phyloP scores from a whole-genome alignment of 2,329 filamentous ascomycete genomes.

The Xylariaceae sp. region DNA sequence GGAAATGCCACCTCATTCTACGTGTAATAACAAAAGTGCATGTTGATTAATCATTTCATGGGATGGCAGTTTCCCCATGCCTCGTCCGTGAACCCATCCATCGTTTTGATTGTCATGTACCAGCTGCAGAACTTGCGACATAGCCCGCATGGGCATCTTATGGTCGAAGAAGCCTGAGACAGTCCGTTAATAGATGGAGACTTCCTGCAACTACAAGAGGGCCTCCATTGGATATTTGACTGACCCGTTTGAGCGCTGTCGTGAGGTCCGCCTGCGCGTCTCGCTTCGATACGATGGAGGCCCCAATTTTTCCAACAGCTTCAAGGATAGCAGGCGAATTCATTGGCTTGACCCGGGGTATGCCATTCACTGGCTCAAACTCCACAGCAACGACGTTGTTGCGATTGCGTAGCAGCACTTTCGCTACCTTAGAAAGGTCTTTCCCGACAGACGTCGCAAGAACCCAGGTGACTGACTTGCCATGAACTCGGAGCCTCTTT shows the following conservation, averaged over 20 bases:
- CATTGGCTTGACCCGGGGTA: conserved; percentile 77
- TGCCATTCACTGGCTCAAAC: conserved; percentile 76
- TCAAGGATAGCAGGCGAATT: conserved; percentile 48
- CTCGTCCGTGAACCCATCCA: not conserved
- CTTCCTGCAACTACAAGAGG: conserved; percentile 73
- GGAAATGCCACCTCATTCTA: too few relatives aligned
- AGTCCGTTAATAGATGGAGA: conserved; percentile 55
- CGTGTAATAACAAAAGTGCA: too few relatives aligned
- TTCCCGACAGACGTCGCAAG: conserved; percentile 78
- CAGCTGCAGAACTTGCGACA: not conserved
- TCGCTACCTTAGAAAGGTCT: conserved; percentile 63
- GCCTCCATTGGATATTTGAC: conserved; percentile 39
- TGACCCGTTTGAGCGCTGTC: conserved; percentile 51
- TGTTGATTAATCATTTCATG: not conserved
- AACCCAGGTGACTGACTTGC: conserved; percentile 68
- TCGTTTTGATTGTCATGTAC: not conserved
- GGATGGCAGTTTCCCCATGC: not conserved
- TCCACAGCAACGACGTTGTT: conserved; percentile 72
- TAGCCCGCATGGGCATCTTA: not conserved
- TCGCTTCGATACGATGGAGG: conserved; percentile 36
- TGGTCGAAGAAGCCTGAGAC: conserved; percentile 32
- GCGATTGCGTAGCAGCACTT: conserved; percentile 56
- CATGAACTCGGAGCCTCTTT: conserved; percentile 46
- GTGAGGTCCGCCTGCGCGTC: conserved; percentile 45
- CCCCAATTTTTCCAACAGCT: conserved; percentile 38